A percentile compares a stretch with the other conserved stretches of the same genome.
Evolutionary conservation across 208 protist species (phyloP).

Genomic region (Leishmania arabica): DNA sequence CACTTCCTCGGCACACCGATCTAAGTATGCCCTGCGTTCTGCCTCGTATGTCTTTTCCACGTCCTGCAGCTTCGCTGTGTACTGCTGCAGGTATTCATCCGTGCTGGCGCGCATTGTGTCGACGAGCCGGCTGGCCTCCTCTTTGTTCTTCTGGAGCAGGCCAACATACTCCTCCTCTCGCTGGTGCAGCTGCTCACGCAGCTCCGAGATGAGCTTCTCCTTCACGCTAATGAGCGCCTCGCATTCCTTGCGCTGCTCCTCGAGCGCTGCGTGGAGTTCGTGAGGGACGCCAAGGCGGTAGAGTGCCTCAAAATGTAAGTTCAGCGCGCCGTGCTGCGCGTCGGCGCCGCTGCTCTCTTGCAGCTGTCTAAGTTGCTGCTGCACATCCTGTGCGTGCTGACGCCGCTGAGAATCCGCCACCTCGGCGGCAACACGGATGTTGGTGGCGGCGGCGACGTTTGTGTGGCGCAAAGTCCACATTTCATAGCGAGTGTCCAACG

Average conservation of each 20-base stretch:
- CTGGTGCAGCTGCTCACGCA: slow-evolving; percentile 80
- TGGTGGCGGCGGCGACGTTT: slow-evolving; percentile 57
- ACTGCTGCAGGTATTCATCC: slow-evolving; percentile 72
- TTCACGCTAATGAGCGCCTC: slow-evolving; percentile 79
- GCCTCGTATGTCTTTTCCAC: slow-evolving; percentile 89
- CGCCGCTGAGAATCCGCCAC: slow-evolving; percentile 76
- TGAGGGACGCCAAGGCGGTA: slow-evolving; percentile 85
- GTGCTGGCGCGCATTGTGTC: slow-evolving; percentile 87
- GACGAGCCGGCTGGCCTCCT: slow-evolving; percentile 85
- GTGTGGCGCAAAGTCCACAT: slow-evolving; percentile 50
- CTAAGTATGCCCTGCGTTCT: slow-evolving; percentile 80
- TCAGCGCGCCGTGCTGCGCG: slow-evolving; percentile 64
- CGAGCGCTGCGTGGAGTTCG: slow-evolving; percentile 82
- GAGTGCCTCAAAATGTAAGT: slow-evolving; percentile 89
- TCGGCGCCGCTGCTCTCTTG: slow-evolving; percentile 68
- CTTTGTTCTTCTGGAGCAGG: slow-evolving; percentile 74
- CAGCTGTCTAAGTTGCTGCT: slow-evolving; percentile 37
- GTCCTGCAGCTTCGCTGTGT: slow-evolving; percentile 78
- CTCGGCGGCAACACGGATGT: slow-evolving; percentile 59
- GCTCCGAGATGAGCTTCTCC: slow-evolving; percentile 83
- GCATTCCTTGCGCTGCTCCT: slow-evolving; percentile 80
- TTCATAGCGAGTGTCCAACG: slow-evolving; percentile 41
- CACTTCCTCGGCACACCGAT: slow-evolving; percentile 80
- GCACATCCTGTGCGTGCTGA: slow-evolving; percentile 41
- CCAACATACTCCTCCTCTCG: slow-evolving; percentile 94